Evolutionary conservation across 257 asterid genomes (phyloP).

Genomic region (Solanum habrochaites): DNA sequence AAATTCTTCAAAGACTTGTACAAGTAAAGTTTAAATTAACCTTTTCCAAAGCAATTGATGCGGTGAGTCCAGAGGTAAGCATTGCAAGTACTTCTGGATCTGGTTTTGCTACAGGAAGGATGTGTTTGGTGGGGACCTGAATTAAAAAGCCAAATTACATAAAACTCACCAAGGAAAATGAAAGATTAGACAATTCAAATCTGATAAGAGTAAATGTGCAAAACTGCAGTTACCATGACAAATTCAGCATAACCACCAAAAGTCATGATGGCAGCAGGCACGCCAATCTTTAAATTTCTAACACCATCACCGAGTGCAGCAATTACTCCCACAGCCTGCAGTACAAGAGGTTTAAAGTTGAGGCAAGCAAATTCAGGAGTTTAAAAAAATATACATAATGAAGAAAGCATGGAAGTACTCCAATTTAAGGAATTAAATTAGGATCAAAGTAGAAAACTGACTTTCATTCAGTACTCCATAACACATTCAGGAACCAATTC

Average conservation of each 20-base stretch:
- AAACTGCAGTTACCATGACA: constrained; percentile 33
- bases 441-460: background rate
- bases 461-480: background rate
- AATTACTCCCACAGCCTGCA: constrained; percentile 91
- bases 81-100: constrained; percentile 95
- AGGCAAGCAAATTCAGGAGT: background rate
- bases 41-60: constrained; percentile 92
- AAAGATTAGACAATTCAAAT: background rate
- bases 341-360: background rate
- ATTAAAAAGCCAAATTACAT: constrained; percentile 1
- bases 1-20: background rate
- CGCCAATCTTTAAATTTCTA: constrained; percentile 67
- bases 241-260: constrained; percentile 88
- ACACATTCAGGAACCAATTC: background rate
- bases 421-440: background rate
- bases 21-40: constrained; percentile 13
- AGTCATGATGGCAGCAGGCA: constrained; percentile 92
- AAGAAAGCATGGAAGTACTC: background rate
- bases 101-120: constrained; percentile 92
- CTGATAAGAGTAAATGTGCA: background rate
- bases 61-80: constrained; percentile 98
- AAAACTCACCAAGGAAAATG: background rate
- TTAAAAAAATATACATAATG: background rate
- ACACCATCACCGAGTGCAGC: constrained; percentile 92
- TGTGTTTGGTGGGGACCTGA: constrained; percentile 70